Evolutionary conservation across 495 filamentous ascomycete species (phyloP).

Genomic region (Elasticomyces elasticus): DNA sequence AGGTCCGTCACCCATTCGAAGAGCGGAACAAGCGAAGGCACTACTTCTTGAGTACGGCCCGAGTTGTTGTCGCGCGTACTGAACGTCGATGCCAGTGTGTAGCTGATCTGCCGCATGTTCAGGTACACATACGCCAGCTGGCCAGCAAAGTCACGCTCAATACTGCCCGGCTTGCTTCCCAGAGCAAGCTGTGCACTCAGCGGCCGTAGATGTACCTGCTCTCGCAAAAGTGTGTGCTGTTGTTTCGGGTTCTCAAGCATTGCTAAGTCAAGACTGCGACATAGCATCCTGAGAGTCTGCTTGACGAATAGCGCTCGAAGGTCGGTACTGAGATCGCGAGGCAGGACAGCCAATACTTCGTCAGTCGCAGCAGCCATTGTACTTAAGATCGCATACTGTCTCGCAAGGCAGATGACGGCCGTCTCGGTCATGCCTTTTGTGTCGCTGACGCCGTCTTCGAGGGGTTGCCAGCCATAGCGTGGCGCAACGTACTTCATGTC

Average conservation of each 20-base stretch:
- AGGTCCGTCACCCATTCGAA: slow-evolving; percentile 5
- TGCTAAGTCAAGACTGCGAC: slow-evolving; percentile 10
- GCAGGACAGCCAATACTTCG: slow-evolving; percentile 55
- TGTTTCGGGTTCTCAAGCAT: slow-evolving; percentile 8
- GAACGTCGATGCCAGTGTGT: slow-evolving; percentile 1
- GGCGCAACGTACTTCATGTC: slow-evolving; percentile 40
- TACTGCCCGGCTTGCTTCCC: slow-evolving; percentile 60
- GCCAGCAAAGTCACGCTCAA: slow-evolving; percentile 52
- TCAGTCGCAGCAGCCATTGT: slow-evolving; percentile 53
- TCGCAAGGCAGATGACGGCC: slow-evolving; percentile 48
- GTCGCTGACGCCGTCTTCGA: slow-evolving; percentile 18
- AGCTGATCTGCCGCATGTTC: slow-evolving; percentile 30
- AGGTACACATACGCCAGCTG: slow-evolving; percentile 67
- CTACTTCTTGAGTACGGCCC: background rate
- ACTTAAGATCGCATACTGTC: slow-evolving; percentile 50
- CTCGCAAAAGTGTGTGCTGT: slow-evolving; percentile 2
- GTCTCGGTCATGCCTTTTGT: slow-evolving; percentile 8
- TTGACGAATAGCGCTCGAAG: slow-evolving; percentile 53
- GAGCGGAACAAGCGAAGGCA: slow-evolving; percentile 6
- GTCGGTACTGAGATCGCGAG: slow-evolving; percentile 30
- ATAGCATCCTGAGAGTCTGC: slow-evolving; percentile 53
- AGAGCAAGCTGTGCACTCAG: slow-evolving; percentile 54
- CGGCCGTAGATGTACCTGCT: slow-evolving; percentile 26
- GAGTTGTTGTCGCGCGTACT: background rate
- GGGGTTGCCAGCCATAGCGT: slow-evolving; percentile 13